Evolutionary conservation across 2,329 filamentous ascomycete genomes (phyloP), one percentile per base, ranked within the genome.

Genomic region (Aspergillus calidoustus): DNA sequence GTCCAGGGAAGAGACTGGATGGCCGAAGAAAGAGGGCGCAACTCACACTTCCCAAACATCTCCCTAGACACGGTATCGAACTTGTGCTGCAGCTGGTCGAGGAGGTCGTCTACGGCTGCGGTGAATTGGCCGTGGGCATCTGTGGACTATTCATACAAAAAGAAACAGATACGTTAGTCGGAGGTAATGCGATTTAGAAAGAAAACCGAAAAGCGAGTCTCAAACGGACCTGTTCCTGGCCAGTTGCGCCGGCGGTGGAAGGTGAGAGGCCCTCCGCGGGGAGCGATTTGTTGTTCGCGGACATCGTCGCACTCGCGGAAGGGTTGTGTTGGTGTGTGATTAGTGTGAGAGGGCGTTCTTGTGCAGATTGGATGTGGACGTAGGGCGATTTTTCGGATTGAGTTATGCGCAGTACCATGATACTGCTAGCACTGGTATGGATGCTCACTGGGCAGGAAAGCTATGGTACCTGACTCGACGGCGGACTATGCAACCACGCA

Each of bases 1-100:
- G 8, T 41, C 34, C 5, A 41, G 15, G 34, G 11, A 4, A 43
- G 19, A 19, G 9, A 8, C 17, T 9, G 19, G 15, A 17, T 11
- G 5, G 25, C 15, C 4, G 22, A 31, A 48, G 31, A 28, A 28
- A 49, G 4, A 54, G 41, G 15, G 41, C 1, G 8, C 7, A 28
- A 81, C 89, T 75, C 77, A 96, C 93, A 91, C 80, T 96, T 97
- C 43, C 90, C 86, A 70, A 96, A 92, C 62, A 97, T 89, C 78
- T 97, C 93, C 62, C 87, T 90, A 8, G 92, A 96, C 5, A 97
- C 88, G 13, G 86, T 87, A 22, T 91, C 89, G 76, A 97, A 97
- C 76, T 96, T 96, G 76, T 87, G 89, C 55, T 91, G 91, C 0
- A 97, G 81, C 50, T 92, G 89, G 73, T 93, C 92, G 4, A 97